Percentiles rank a stretch among this genome's conserved stretches.
phyloP scores from a whole-genome alignment of 129 eudicot genomes.

The Lonicera japonica region DNA sequence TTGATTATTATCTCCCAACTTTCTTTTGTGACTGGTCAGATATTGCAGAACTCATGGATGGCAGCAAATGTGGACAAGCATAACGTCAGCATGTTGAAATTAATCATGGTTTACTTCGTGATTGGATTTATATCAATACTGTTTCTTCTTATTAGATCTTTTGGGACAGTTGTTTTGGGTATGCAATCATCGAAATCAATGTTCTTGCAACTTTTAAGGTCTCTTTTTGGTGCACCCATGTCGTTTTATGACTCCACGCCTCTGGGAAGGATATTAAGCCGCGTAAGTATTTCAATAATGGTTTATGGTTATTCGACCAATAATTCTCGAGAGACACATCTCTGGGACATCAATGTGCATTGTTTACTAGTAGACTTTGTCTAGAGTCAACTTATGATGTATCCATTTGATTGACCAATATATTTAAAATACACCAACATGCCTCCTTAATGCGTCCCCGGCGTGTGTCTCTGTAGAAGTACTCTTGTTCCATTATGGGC shows the following conservation, averaged over 20 bases:
- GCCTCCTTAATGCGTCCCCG: no score
- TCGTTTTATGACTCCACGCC: conserved; percentile 97
- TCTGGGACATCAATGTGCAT: no score
- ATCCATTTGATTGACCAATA: no score
- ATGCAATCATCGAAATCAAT: conserved; percentile 68
- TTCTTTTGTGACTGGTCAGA: conserved; percentile 54
- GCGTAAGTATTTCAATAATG: conserved; percentile 41
- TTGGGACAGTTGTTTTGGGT: conserved; percentile 59
- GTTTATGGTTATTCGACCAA: no score
- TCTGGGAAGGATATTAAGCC: conserved; percentile 88
- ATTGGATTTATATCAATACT: conserved; percentile 53
- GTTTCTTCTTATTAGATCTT: conserved; percentile 57
- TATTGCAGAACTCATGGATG: conserved; percentile 91
- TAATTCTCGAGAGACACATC: no score
- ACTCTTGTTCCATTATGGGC: no score
- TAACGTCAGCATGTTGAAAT: conserved; percentile 38
- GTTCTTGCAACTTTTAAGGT: conserved; percentile 57
- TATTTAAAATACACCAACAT: no score
- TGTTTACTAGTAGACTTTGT: no score
- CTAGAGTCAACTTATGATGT: no score
- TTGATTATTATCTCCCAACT: conserved; percentile 51
- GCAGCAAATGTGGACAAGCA: conserved; percentile 81
- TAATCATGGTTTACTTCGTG: conserved; percentile 66
- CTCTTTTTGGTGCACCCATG: conserved; percentile 98
- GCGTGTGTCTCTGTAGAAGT: no score